Percentiles rank a stretch among this genome's conserved stretches.
phyloP scores from a whole-genome alignment of 805 yeast species.

The Kuraishia ogatae region DNA sequence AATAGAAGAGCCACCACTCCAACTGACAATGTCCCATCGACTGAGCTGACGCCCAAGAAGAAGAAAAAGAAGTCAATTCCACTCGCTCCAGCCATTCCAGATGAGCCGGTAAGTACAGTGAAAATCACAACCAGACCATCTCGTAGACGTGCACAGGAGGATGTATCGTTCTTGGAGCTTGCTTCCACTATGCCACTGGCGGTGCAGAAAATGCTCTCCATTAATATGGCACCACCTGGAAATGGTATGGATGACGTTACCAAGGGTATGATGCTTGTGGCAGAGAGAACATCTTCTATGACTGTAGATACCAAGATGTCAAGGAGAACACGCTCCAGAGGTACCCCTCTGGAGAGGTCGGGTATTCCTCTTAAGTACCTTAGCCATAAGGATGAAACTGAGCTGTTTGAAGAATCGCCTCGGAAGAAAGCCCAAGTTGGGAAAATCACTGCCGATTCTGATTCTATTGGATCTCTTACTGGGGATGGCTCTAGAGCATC shows the following conservation, averaged over 20 bases:
- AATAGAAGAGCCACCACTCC: neutral
- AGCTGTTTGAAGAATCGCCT: neutral
- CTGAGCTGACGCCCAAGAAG: neutral
- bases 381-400: neutral
- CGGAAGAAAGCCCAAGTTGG: neutral
- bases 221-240: slow-evolving; percentile 13
- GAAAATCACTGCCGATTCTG: neutral
- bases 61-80: neutral
- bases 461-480: neutral
- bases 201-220: slow-evolving; percentile 6
- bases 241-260: slow-evolving; percentile 7
- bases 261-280: slow-evolving; percentile 3
- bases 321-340: neutral
- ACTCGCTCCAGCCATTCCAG: neutral
- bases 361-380: neutral
- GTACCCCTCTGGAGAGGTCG: neutral
- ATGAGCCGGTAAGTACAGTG: neutral
- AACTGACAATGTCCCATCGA: neutral
- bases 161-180: neutral
- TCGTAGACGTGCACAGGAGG: neutral
- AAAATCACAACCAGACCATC: neutral
- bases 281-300: neutral
- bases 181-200: slow-evolving; percentile 4
- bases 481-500: neutral
- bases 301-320: neutral